A percentile compares a stretch with the other conserved stretches of the same genome.
These are phyloP conservation scores for Schizochytrium sp. DNA, from an alignment of 108 stramenopile genomes.

Conservation along the genomic window DNA sequence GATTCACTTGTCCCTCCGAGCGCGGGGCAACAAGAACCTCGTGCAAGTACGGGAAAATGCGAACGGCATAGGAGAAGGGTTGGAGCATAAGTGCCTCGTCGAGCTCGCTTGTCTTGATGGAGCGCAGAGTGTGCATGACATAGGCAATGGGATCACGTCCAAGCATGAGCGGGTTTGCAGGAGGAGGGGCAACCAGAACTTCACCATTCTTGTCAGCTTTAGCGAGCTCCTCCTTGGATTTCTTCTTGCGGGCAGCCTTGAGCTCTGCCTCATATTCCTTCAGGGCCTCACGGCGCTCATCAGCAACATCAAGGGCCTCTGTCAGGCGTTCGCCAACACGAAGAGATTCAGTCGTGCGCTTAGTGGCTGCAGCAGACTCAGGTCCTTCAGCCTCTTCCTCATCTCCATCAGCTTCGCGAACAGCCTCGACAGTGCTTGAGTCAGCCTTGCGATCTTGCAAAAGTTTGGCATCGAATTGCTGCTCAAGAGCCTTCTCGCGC, in stretches of 20 bases:
- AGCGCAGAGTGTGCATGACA: slow-evolving; percentile 47
- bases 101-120: slow-evolving; percentile 55
- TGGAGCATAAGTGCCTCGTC: slow-evolving; percentile 54
- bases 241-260: slow-evolving; percentile 41
- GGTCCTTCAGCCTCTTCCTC: slow-evolving; percentile 74
- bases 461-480: slow-evolving; percentile 83
- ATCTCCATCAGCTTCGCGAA: slow-evolving; percentile 57
- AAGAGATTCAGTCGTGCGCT: slow-evolving; percentile 84
- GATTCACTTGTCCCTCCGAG: neutral
- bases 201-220: slow-evolving; percentile 39
- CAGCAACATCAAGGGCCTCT: slow-evolving; percentile 91
- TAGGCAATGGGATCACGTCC: slow-evolving; percentile 16
- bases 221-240: slow-evolving; percentile 46
- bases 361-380: slow-evolving; percentile 88
- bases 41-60: slow-evolving; percentile 16
- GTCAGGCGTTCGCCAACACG: slow-evolving; percentile 92
- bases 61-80: slow-evolving; percentile 22
- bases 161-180: slow-evolving; percentile 10
- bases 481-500: slow-evolving; percentile 88
- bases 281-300: slow-evolving; percentile 82
- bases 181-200: neutral
- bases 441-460: slow-evolving; percentile 75
- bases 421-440: slow-evolving; percentile 68
- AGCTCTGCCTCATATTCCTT: slow-evolving; percentile 62
- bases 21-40: neutral